phyloP scores from a whole-genome alignment of 169 alveolate species.

The Miamiensis avidus region DNA sequence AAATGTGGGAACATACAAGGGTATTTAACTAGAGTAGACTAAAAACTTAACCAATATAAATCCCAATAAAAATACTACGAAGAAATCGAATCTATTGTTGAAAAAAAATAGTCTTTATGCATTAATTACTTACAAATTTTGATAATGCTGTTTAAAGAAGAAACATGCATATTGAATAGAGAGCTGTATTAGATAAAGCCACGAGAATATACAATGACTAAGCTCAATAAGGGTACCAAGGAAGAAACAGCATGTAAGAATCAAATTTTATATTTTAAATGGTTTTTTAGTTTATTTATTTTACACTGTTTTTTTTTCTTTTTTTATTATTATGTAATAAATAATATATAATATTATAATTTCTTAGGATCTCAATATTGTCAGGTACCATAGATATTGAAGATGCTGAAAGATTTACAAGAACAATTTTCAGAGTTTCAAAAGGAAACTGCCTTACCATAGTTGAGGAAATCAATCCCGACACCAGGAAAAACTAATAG shows the following conservation, averaged over 20 bases:
- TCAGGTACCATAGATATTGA: slow-evolving; percentile 93
- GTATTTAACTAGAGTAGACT: slow-evolving; percentile 11
- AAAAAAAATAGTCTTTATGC: neutral
- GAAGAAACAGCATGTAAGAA: neutral
- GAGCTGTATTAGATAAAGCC: neutral
- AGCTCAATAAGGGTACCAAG: neutral
- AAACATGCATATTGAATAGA: neutral
- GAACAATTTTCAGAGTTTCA: slow-evolving; percentile 95
- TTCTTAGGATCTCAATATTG: slow-evolving; percentile 55
- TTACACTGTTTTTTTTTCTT: neutral
- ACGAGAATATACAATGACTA: neutral
- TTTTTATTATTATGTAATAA: too few relatives aligned
- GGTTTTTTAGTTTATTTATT: neutral
- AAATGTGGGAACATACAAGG: slow-evolving; percentile 7
- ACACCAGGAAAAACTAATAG: slow-evolving; percentile 27
- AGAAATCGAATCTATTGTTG: neutral
- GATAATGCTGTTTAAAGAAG: neutral
- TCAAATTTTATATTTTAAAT: slow-evolving; percentile 37
- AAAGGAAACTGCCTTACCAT: slow-evolving; percentile 95
- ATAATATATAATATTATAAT: too few relatives aligned
- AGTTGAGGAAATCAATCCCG: slow-evolving; percentile 86
- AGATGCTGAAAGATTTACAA: slow-evolving; percentile 92
- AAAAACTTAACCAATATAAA: slow-evolving; percentile 12
- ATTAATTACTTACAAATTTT: too few relatives aligned
- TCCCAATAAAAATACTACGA: slow-evolving; percentile 6